A percentile compares a stretch with the other conserved stretches of the same genome.
Evolutionary conservation across 768 basidiomycete genomes (phyloP).

Genomic region (Pisolithus albus): DNA sequence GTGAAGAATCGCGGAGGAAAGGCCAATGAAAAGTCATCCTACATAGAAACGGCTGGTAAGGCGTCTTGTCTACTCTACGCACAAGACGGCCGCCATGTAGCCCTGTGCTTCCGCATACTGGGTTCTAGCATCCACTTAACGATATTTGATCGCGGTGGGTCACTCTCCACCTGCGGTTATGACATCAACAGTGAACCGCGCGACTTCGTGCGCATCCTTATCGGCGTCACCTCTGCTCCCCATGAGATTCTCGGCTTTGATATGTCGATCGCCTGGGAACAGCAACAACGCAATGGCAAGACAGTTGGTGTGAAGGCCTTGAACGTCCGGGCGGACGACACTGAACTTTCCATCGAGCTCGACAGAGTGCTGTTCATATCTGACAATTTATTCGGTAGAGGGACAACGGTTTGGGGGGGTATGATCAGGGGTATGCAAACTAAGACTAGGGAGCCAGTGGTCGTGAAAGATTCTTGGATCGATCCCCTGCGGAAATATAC

Average conservation of each 20-base stretch:
- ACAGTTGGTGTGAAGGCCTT: not conserved
- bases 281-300: not conserved
- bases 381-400: not conserved
- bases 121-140: not conserved
- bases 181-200: not conserved
- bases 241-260: not conserved
- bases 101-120: not conserved
- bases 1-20: not conserved
- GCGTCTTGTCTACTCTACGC: not conserved
- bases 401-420: not conserved
- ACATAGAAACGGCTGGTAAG: not conserved
- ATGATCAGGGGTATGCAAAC: not conserved
- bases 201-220: not conserved
- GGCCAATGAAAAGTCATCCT: not conserved
- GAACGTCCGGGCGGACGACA: not conserved
- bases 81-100: not conserved
- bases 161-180: not conserved
- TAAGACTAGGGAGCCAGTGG: not conserved
- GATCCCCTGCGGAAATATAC: not conserved
- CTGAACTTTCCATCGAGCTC: not conserved
- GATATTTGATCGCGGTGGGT: not conserved
- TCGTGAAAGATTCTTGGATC: conserved; percentile 5
- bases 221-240: not conserved
- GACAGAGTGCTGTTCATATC: not conserved
- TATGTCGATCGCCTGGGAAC: not conserved